Evolutionary conservation across 352 stramenopile genomes (phyloP), one percentile per base, ranked within the genome.

Genomic region (Phytopythium vexans): DNA sequence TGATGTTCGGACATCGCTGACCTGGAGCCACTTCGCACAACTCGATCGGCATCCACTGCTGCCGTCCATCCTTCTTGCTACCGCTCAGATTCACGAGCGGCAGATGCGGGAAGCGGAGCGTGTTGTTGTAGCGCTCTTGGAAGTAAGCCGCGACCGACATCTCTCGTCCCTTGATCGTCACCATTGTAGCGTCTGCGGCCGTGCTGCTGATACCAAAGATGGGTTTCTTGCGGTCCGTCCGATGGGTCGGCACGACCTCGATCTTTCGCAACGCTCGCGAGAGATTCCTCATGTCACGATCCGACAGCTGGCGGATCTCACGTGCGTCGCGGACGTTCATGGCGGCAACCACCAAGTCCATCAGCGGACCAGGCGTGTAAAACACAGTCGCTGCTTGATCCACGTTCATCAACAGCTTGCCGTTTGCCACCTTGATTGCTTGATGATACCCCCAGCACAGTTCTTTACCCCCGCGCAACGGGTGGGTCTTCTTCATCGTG

Each of bases 41-140:
- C 54, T 96, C 86, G 12, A 96, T 82, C 9, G 86, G 86, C 33
- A 94, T 44, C 69, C 77, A 96, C 16, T 70, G 80, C 39, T 76
- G 56, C n/a, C 68, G 70, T 7, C 63, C 63, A 4, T 71, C 49
- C 40, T 68, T 72, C 54, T 74, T 74, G 37, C 62, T 82, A 5
- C 84, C 84, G n/a, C 39, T 47, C 2, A 95, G 71, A 49, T 92
- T 87, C 3, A 94, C 75, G 7, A 68, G 66, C 7, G 86, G 86
- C 32, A 96, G 49, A 12, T 80, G 62, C 33, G 84, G 77, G 51
- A 86, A 82, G 9, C 77, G 68, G 38, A 94, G 54, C 8, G 52
- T 54, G 4, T 77, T 53, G 3, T 82, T 75, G 68, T 94, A 94
- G 1, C 60, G 54, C 38, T 78, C 70, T 16, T 33, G 46, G 57